Conservation (phyloP, 2,329 filamentous ascomycete genomes). For the Zopfia rhizophila region DNA sequence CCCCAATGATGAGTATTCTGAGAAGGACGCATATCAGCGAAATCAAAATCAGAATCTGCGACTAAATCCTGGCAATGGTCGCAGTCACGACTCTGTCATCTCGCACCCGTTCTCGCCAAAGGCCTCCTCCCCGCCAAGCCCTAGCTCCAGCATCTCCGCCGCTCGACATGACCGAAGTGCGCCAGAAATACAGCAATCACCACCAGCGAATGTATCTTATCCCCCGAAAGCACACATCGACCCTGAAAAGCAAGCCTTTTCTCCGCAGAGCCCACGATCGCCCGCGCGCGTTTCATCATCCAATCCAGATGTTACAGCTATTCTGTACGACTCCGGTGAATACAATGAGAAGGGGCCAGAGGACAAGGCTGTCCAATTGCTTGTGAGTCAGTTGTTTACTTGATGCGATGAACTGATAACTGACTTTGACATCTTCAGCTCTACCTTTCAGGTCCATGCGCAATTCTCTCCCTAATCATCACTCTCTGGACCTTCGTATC, state of each 20-base stretch:
- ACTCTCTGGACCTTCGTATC: constrained; percentile 63
- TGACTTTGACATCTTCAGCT: constrained; percentile 52
- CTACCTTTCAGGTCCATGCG: constrained; percentile 64
- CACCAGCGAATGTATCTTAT: constrained; percentile 21
- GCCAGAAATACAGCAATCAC: constrained; percentile 26
- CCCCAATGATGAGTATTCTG: constrained; percentile 32
- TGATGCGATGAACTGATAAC: background rate
- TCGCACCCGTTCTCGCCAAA: constrained; percentile 48
- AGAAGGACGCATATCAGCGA: constrained; percentile 32
- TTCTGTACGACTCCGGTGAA: constrained; percentile 48
- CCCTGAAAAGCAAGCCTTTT: constrained; percentile 43
- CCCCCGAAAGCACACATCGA: constrained; percentile 44
- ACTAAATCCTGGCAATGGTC: constrained; percentile 24
- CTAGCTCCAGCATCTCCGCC: constrained; percentile 45
- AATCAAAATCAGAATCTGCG: background rate
- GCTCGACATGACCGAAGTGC: constrained; percentile 28
- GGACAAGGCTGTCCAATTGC: constrained; percentile 56
- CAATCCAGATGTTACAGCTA: constrained; percentile 31
- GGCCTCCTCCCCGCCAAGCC: constrained; percentile 45
- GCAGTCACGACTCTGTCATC: constrained; percentile 50
- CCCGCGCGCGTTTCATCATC: constrained; percentile 32
- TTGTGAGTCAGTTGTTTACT: constrained; percentile 41
- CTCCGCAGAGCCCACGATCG: constrained; percentile 30
- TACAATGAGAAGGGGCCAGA: constrained; percentile 53
- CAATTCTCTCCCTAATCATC: constrained; percentile 64